These are phyloP conservation scores for Cladobotryum mycophilum DNA, from an alignment of 2,329 filamentous ascomycete genomes.

Conservation along the genomic window DNA sequence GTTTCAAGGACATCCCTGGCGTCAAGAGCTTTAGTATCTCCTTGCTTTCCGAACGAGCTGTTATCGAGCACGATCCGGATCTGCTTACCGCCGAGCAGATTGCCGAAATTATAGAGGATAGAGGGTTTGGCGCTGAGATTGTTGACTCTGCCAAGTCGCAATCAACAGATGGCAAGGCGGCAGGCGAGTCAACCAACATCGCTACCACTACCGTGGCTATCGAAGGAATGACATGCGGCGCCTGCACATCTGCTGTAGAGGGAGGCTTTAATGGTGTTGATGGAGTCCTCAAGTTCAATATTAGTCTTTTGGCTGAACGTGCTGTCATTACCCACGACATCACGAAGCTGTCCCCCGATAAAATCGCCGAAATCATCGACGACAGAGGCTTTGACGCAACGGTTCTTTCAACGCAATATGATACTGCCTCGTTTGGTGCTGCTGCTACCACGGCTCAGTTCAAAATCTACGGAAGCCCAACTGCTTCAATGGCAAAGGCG, in stretches of 20 bases:
- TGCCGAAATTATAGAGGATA: conserved; percentile 56
- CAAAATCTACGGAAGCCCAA: conserved; percentile 74
- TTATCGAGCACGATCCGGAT: conserved; percentile 69
- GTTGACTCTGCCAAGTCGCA: conserved; percentile 59
- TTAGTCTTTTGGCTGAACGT: conserved; percentile 87
- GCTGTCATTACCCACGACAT: conserved; percentile 83
- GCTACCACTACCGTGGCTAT: conserved; percentile 81
- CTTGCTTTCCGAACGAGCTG: conserved; percentile 74
- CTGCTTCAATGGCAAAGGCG: conserved; percentile 62
- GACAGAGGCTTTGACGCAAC: conserved; percentile 83
- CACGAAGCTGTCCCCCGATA: conserved; percentile 60
- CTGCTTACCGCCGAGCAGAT: conserved; percentile 48
- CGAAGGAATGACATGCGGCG: conserved; percentile 95
- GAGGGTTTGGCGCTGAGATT: conserved; percentile 75
- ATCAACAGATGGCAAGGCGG: conserved; percentile 13
- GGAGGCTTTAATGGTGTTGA: conserved; percentile 70
- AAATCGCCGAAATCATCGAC: conserved; percentile 78
- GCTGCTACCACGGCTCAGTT: conserved; percentile 62
- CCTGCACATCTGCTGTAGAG: conserved; percentile 89
- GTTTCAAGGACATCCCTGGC: conserved; percentile 67
- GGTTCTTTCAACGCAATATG: conserved; percentile 68
- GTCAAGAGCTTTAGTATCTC: conserved; percentile 76
- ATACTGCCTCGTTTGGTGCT: conserved; percentile 47
- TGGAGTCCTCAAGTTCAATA: conserved; percentile 84
- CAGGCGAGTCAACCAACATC: conserved; percentile 35